phyloP scores from a whole-genome alignment of 345 rosid species.

The Lepidium didymum region DNA sequence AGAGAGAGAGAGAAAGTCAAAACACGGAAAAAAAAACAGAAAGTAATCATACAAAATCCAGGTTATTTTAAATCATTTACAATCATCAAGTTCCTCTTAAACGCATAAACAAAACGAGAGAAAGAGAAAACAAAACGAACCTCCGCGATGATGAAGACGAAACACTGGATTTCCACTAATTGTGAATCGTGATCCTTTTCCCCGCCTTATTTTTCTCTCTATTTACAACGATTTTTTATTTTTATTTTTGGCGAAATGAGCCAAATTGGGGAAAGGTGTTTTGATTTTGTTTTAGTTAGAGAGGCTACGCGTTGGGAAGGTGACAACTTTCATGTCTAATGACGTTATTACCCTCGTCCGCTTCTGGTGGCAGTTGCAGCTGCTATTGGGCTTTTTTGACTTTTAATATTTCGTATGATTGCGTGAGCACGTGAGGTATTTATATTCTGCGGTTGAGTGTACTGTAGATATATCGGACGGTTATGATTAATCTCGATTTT shows the following conservation, averaged over 20 bases:
- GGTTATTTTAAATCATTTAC: background rate
- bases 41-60: background rate
- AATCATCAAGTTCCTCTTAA: background rate
- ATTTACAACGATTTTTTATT: constrained; percentile 6
- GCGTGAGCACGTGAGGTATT: constrained; percentile 13
- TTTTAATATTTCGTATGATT: background rate
- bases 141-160: constrained; percentile 19
- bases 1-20: background rate
- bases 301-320: constrained; percentile 8
- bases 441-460: background rate
- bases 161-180: background rate
- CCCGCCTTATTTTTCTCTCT: constrained; percentile 25
- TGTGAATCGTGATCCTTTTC: constrained; percentile 14
- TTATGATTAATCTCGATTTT: background rate
- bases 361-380: constrained; percentile 22
- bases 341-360: constrained; percentile 15
- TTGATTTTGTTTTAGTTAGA: background rate
- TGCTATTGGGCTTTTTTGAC: constrained; percentile 21
- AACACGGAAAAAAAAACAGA: background rate
- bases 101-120: background rate
- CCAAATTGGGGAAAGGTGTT: constrained; percentile 11
- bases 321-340: background rate
- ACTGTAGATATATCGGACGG: constrained; percentile 10
- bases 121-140: background rate
- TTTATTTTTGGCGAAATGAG: background rate